A percentile compares a stretch with the other conserved stretches of the same genome.
phyloP scores from a whole-genome alignment of 1,139 yeast species.

The Sugiyamaella neomexicana region DNA sequence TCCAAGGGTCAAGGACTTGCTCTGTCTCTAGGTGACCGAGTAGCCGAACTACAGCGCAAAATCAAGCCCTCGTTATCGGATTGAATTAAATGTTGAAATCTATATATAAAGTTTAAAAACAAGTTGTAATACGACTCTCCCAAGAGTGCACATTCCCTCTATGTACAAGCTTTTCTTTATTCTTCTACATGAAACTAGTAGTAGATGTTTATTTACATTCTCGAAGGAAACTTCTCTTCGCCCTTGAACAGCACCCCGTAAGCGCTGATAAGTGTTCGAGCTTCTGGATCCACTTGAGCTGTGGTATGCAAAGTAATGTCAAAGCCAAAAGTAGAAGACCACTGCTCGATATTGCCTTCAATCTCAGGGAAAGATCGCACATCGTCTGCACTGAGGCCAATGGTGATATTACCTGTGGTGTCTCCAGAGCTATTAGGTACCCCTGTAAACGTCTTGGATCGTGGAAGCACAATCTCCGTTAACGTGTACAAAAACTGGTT shows the following conservation, averaged over 20 bases:
- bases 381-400: conserved; percentile 79
- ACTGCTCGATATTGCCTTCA: conserved; percentile 84
- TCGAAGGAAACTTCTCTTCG: conserved; percentile 45
- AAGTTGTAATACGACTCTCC: too few relatives aligned
- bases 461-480: conserved; percentile 89
- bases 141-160: too few relatives aligned
- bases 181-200: too few relatives aligned
- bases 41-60: conserved; percentile 51
- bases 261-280: conserved; percentile 81
- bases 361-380: conserved; percentile 88
- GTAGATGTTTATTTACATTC: conserved; percentile 30
- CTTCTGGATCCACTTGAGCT: conserved; percentile 89
- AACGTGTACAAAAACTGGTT: conserved; percentile 81
- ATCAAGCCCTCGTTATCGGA: conserved; percentile 11
- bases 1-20: conserved; percentile 98
- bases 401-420: conserved; percentile 76
- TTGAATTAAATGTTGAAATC: conserved; percentile 1
- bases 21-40: conserved; percentile 89
- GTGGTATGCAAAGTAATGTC: conserved; percentile 82
- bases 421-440: conserved; percentile 79
- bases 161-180: background rate
- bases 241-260: conserved; percentile 79
- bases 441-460: conserved; percentile 86
- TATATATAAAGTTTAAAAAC: background rate
- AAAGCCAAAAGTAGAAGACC: conserved; percentile 86